Conservation (phyloP, 371 early-diverging fungal genomes). For the Nematocida sp. region DNA sequence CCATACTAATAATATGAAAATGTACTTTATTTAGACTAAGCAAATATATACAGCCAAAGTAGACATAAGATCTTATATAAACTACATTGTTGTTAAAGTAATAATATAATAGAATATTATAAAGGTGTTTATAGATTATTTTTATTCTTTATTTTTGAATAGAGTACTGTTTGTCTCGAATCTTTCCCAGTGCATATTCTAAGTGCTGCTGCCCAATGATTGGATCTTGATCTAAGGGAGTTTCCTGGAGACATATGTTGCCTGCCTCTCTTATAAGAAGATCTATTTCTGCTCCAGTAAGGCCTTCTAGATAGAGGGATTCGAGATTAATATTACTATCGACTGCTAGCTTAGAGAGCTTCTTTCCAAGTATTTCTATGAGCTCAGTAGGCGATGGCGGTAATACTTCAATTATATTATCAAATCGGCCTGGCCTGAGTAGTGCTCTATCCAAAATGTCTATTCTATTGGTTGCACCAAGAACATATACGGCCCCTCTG, state of each 20-base stretch:
- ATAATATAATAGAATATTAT: too few species aligned
- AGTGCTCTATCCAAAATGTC: constrained; percentile 90
- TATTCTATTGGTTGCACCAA: constrained; percentile 97
- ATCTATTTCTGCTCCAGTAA: constrained; percentile 69
- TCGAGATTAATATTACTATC: constrained; percentile 55
- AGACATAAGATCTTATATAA: background rate
- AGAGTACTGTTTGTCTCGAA: background rate
- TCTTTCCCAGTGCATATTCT: constrained; percentile 8
- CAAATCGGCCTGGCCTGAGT: constrained; percentile 94
- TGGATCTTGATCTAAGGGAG: constrained; percentile 48
- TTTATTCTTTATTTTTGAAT: constrained; percentile 9
- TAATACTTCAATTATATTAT: constrained; percentile 85
- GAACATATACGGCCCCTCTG: constrained; percentile 72
- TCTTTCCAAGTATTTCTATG: constrained; percentile 69
- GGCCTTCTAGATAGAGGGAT: constrained; percentile 60
- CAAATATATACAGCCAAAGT: background rate
- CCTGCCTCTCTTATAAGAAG: constrained; percentile 68
- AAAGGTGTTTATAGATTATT: background rate
- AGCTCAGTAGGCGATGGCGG: constrained; percentile 74
- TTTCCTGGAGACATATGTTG: constrained; percentile 61
- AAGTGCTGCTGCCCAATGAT: constrained; percentile 32
- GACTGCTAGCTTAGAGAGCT: constrained; percentile 57
- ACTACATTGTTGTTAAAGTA: too few species aligned
- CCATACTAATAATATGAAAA: constrained; percentile 1
- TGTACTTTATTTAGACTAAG: background rate